Evolutionary conservation across 108 stramenopile genomes (phyloP).

Genomic region (Nitzschia sp.): DNA sequence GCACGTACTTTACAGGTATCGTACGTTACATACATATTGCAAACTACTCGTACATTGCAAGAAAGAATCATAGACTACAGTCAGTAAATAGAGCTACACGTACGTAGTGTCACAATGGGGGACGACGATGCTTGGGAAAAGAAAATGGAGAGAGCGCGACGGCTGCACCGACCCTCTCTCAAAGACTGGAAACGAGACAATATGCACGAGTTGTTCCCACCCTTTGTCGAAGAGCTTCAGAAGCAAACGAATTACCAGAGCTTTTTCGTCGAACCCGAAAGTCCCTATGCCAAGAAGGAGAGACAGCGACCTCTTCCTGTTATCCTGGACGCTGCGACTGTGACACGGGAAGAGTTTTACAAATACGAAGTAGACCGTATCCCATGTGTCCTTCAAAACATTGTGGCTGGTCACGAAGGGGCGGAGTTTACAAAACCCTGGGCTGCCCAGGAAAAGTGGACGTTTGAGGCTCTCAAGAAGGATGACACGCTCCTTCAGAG

Average conservation of each 20-base stretch:
- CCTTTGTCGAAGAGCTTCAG: constrained; percentile 38
- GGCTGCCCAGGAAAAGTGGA: constrained; percentile 67
- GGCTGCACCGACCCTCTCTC: constrained; percentile 71
- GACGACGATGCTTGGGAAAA: constrained; percentile 50
- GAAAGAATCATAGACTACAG: too few species aligned
- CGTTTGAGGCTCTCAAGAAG: constrained; percentile 43
- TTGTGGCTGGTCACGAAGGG: constrained; percentile 63
- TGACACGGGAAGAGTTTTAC: constrained; percentile 56
- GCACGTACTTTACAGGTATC: too few species aligned
- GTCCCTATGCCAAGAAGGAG: not conserved
- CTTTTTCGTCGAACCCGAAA: constrained; percentile 21
- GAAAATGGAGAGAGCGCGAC: constrained; percentile 49
- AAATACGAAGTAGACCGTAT: constrained; percentile 58
- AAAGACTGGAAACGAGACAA: constrained; percentile 80
- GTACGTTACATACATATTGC: too few species aligned
- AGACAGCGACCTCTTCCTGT: constrained; percentile 37
- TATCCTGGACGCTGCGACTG: constrained; percentile 55
- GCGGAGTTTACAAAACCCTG: constrained; percentile 47
- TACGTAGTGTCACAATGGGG: too few species aligned
- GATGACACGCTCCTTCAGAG: constrained; percentile 50
- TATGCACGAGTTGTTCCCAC: constrained; percentile 56
- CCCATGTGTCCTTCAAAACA: constrained; percentile 69
- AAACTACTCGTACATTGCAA: too few species aligned
- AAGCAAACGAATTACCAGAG: constrained; percentile 20
- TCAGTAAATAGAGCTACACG: too few species aligned